phyloP scores from a whole-genome alignment of 192 early-diverging fungal genomes.

The Martensiomyces pterosporus region DNA sequence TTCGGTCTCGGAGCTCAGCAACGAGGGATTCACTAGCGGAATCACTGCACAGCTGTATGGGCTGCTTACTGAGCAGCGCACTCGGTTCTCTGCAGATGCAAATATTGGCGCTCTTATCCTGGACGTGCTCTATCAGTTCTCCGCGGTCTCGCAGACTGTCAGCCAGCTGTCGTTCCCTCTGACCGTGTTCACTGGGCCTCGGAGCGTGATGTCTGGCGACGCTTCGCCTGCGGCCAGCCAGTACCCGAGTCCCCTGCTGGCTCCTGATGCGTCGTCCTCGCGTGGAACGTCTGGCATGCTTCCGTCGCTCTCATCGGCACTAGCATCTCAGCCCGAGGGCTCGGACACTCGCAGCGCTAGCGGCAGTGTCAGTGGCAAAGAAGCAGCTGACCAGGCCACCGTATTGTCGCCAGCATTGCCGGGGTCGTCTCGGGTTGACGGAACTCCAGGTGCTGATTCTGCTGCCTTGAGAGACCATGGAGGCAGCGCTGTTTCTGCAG shows the following conservation, averaged over 20 bases:
- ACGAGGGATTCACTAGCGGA: conserved; percentile 27
- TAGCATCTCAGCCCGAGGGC: conserved; percentile 20
- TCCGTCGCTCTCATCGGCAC: conserved; percentile 34
- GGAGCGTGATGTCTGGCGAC: conserved; percentile 36
- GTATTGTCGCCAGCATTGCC: no score
- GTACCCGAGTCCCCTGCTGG: conserved; percentile 46
- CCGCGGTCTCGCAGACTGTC: conserved; percentile 47
- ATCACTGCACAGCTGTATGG: conserved; percentile 49
- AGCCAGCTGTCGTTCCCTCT: conserved; percentile 38
- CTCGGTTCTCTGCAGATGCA: conserved; percentile 38
- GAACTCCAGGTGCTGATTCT: no score
- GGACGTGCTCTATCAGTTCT: conserved; percentile 50
- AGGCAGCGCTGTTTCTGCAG: no score
- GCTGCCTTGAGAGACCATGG: no score
- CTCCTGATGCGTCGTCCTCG: conserved; percentile 22
- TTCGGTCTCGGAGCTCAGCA: conserved; percentile 47
- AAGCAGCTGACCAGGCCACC: no score
- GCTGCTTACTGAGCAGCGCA: conserved; percentile 46
- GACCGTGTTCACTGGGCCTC: conserved; percentile 10
- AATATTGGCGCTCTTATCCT: conserved; percentile 42
- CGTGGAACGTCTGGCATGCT: conserved; percentile 20
- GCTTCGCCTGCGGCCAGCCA: conserved; percentile 47
- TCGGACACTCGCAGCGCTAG: conserved; percentile 12
- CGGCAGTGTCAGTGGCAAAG: no score
- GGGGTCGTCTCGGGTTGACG: no score